phyloP scores from a whole-genome alignment of 768 basidiomycete species.

The Mycena pura region DNA sequence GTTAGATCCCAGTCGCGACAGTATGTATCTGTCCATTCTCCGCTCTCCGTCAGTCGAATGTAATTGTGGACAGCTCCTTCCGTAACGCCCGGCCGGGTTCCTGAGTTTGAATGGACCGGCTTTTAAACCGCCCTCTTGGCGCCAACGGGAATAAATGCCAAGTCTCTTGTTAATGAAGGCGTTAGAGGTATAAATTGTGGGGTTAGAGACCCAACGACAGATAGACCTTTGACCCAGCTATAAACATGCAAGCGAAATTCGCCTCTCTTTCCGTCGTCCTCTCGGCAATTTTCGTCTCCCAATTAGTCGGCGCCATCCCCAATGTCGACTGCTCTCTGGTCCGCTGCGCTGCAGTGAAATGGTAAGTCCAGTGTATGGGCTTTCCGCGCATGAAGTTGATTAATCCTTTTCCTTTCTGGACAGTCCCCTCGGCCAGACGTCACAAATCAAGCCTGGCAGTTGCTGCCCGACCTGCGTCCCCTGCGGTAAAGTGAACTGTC shows the following conservation, averaged over 20 bases:
- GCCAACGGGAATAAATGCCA: not conserved
- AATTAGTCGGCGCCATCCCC: conserved; percentile 4
- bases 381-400: conserved; percentile 7
- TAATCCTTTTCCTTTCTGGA: not conserved
- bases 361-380: conserved; percentile 6
- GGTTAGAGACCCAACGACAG: conserved; percentile 10
- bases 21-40: conserved; percentile 9
- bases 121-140: not conserved
- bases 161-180: conserved; percentile 2
- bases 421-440: conserved; percentile 12
- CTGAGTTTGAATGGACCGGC: not conserved
- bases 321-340: conserved; percentile 7
- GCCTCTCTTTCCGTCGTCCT: conserved; percentile 9
- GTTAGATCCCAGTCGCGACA: conserved; percentile 9
- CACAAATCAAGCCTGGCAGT: conserved; percentile 4
- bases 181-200: conserved; percentile 13
- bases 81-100: conserved; percentile 1
- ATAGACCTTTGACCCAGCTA: not conserved
- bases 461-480: conserved; percentile 6
- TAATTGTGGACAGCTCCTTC: not conserved
- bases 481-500: not conserved
- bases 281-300: conserved; percentile 2
- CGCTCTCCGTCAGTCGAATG: not conserved
- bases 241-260: conserved; percentile 13
- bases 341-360: conserved; percentile 1